Conservation (phyloP, 2,329 filamentous ascomycete species). For the Aspergillus pseudotamarii region DNA sequence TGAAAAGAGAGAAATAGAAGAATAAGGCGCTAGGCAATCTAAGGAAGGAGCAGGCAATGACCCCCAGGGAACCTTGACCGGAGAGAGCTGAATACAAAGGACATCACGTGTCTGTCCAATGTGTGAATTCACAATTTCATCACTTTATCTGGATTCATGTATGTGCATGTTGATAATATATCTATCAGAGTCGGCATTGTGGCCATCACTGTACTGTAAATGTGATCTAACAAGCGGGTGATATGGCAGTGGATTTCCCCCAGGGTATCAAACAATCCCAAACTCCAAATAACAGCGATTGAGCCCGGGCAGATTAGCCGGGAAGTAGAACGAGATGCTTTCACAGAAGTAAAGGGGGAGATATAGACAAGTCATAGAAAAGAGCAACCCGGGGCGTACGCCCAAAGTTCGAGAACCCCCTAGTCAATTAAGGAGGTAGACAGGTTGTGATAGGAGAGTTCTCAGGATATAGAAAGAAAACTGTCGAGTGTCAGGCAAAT, state of each 20-base stretch:
- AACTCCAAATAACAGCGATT: conserved; percentile 24
- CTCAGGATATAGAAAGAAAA: not conserved
- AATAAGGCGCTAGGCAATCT: not conserved
- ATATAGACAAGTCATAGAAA: conserved; percentile 2
- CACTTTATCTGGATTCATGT: not conserved
- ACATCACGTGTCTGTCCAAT: not conserved
- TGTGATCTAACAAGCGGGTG: conserved; percentile 12
- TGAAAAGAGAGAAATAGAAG: not conserved
- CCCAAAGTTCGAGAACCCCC: not conserved
- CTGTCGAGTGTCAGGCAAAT: not conserved
- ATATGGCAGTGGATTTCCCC: conserved; percentile 22
- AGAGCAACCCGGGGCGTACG: not conserved
- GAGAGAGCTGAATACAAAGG: not conserved
- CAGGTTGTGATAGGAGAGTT: not conserved
- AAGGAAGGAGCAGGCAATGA: not conserved
- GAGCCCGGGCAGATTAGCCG: conserved; percentile 10
- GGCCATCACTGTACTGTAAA: conserved; percentile 15
- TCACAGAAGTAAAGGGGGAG: conserved; percentile 8
- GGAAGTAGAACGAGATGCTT: conserved; percentile 11
- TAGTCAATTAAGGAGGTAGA: not conserved
- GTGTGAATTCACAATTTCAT: not conserved
- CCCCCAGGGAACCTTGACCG: not conserved
- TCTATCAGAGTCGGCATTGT: conserved; percentile 17
- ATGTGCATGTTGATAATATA: conserved; percentile 13
- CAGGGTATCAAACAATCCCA: conserved; percentile 30